Conservation (phyloP, 2,329 filamentous ascomycete species). For the Pochonia chlamydosporia region DNA sequence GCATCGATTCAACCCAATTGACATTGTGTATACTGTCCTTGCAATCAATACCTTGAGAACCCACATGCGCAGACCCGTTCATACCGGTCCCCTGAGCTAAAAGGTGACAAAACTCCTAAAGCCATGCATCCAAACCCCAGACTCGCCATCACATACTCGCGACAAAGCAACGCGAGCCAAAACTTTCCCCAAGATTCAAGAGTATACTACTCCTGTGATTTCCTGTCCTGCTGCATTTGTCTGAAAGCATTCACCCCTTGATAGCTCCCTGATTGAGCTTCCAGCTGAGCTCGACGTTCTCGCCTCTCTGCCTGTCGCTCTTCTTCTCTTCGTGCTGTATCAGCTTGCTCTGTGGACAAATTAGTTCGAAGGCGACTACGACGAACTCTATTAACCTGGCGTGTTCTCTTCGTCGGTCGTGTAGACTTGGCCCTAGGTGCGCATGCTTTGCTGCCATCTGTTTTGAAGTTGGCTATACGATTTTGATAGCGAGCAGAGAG, state of each 20-base stretch:
- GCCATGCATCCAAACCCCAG: not conserved
- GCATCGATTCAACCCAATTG: too few relatives aligned
- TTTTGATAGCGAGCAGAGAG: constrained; percentile 19
- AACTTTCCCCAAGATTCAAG: not conserved
- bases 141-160: too few relatives aligned
- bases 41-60: too few relatives aligned
- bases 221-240: constrained; percentile 7
- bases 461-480: constrained; percentile 14
- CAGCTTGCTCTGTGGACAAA: not conserved
- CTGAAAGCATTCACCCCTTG: constrained; percentile 22
- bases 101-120: not conserved
- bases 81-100: too few relatives aligned
- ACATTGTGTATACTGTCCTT: too few relatives aligned
- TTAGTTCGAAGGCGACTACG: not conserved
- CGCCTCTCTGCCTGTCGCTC: constrained; percentile 5
- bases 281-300: constrained; percentile 5
- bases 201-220: too few relatives aligned
- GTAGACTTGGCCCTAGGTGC: not conserved
- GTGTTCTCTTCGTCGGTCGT: not conserved
- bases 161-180: too few relatives aligned
- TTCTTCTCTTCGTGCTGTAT: not conserved
- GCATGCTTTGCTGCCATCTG: not conserved
- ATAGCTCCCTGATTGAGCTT: constrained; percentile 12
- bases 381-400: not conserved
- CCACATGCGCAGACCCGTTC: too few relatives aligned